Evolutionary conservation across 2,329 filamentous ascomycete species (phyloP), one percentile per base, ranked within the genome.

Genomic region (Hymenoscyphus fructigenus): DNA sequence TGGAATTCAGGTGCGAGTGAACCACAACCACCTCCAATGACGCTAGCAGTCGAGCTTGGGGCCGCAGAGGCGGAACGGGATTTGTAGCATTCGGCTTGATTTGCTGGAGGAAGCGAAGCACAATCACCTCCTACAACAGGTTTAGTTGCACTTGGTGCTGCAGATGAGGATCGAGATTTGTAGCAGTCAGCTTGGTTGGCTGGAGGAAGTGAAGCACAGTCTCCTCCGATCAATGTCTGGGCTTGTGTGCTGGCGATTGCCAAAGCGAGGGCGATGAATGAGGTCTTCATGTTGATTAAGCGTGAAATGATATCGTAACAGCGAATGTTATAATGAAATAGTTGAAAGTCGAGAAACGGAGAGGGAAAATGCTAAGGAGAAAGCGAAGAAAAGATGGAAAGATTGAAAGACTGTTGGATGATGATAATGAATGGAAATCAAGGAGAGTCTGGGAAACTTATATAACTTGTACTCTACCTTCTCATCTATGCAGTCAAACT

Each of bases 241-340:
- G 36, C 59, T 56, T 61, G 32, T 15, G 38, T 36, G 29, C 28
- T 56, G 28, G 47, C 59, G 23, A 56, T 50, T 23, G 47, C 59
- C n/a, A 61, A 55, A 55, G 59, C 59, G 34, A 61, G 44, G 29
- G 29, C 28, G 47, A 61, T 15, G 17, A 61, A n/a, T 32, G 59
- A 55, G 44, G 17, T 41, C 59, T 61, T 61, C 59, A 61, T 61
- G 20, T 36, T 61, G 44, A 61, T 36, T 59, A 20, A 23, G 44
- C 17, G n/a, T 50, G 20, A 15, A 50, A 23, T 12, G n/a, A 50
- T 50, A 50, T 50, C 1, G n/a, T 12, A 23, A 50, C n/a, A 50
- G 44, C 44, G 44, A 50, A 23, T 50, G n/a, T 50, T 50, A 47
- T 47, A 20, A 47, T 14, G 44, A 47, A 47, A 47, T 36, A 41